A percentile compares a stretch with the other conserved stretches of the same genome.
phyloP scores from a whole-genome alignment of 345 rosid species.

The Stellera chamaejasme region DNA sequence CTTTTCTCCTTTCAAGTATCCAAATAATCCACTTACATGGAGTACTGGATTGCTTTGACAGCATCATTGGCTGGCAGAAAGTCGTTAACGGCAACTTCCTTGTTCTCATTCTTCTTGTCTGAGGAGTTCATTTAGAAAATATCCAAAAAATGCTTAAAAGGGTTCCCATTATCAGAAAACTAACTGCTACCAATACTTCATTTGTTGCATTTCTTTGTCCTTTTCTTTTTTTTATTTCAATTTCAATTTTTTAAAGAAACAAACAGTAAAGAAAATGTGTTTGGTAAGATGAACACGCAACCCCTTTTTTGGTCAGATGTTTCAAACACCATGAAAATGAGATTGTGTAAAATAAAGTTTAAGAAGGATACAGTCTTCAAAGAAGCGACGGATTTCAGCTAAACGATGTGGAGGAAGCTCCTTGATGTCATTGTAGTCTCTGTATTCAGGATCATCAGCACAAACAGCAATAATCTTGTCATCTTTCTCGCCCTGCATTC shows the following conservation, averaged over 20 bases:
- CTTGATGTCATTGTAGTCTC: conserved; percentile 40
- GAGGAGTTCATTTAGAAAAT: conserved; percentile 17
- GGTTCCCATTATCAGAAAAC: background rate
- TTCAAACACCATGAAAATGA: background rate
- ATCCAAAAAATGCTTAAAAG: background rate
- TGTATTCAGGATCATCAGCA: conserved; percentile 53
- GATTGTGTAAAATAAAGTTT: background rate
- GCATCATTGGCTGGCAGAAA: conserved; percentile 77
- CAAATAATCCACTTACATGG: conserved; percentile 49
- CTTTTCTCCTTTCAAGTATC: too few relatives aligned
- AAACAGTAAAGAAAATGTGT: background rate
- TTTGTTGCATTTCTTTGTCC: too few relatives aligned
- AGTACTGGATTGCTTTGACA: conserved; percentile 73
- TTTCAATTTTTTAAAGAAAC: background rate
- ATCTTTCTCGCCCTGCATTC: too few relatives aligned
- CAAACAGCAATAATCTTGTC: conserved; percentile 48
- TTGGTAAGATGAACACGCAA: too few relatives aligned
- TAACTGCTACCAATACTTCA: too few relatives aligned
- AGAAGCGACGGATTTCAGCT: conserved; percentile 50
- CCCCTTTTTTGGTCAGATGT: too few relatives aligned
- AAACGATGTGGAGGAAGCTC: conserved; percentile 51
- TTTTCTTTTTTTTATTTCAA: too few relatives aligned
- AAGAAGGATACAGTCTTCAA: conserved; percentile 28
- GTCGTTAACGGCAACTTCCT: conserved; percentile 95
- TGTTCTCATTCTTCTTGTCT: conserved; percentile 99